These are phyloP conservation scores for Nicotiana tabacum DNA, from an alignment of 257 asterid genomes.

Conservation along the genomic window DNA sequence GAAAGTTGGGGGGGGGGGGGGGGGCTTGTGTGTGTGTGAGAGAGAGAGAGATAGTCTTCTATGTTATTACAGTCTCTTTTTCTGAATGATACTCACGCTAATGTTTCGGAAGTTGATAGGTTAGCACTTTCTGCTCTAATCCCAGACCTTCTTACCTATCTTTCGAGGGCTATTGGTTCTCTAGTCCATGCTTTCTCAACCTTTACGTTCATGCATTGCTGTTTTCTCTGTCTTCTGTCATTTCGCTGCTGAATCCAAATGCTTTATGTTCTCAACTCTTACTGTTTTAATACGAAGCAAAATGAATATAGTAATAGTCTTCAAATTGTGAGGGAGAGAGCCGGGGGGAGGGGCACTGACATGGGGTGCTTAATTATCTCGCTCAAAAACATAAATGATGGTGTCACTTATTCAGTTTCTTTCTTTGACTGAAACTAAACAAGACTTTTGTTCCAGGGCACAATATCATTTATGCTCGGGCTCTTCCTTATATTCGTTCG, in stretches of 20 bases:
- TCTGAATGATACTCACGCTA: background rate
- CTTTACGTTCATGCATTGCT: background rate
- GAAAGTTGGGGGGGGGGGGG: background rate
- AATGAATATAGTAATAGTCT: background rate
- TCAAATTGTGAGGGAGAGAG: background rate
- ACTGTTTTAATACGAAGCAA: background rate
- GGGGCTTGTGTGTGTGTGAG: too few relatives aligned
- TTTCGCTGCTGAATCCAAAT: background rate
- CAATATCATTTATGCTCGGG: slow-evolving; percentile 65
- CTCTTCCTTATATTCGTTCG: slow-evolving; percentile 70
- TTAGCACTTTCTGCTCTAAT: background rate
- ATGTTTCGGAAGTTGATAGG: background rate
- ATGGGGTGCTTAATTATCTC: background rate
- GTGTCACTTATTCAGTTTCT: background rate
- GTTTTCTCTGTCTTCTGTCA: background rate
- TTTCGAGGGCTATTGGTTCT: background rate
- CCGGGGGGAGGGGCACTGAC: background rate
- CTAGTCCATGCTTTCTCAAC: slow-evolving; percentile 3
- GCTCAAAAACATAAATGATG: background rate
- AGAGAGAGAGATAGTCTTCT: background rate
- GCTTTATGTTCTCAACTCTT: background rate
- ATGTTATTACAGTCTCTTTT: background rate
- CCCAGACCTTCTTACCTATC: background rate
- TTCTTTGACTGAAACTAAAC: background rate
- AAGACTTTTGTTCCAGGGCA: slow-evolving; percentile 39